Evolutionary conservation across 352 stramenopile species (phyloP).

Genomic region (Globisporangium barbulae): DNA sequence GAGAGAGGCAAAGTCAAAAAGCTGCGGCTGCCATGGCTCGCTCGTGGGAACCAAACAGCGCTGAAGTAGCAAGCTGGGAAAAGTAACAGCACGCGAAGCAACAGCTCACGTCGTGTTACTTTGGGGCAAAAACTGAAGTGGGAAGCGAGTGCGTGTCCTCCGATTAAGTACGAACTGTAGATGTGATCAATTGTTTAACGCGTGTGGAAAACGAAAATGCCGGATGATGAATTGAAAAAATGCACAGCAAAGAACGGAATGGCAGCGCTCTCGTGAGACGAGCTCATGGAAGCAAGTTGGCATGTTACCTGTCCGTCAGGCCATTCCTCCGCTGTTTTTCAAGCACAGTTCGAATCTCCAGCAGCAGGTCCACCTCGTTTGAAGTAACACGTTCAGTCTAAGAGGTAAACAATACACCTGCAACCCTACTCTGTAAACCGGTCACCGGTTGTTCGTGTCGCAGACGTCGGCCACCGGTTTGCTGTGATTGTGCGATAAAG

Average conservation of each 20-base stretch:
- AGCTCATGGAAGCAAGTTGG: too few relatives aligned
- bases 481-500: constrained; percentile 1
- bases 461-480: constrained; percentile 2
- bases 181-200: background rate
- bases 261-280: too few relatives aligned
- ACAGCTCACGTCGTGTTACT: background rate
- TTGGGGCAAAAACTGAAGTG: constrained; percentile 8
- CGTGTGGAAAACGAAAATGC: too few relatives aligned
- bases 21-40: constrained; percentile 17
- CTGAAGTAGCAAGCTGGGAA: constrained; percentile 7
- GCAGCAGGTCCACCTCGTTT: background rate
- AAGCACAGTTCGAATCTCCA: background rate
- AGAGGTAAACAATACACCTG: background rate
- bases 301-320: background rate
- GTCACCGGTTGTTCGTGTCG: background rate
- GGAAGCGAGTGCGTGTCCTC: background rate
- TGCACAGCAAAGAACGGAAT: too few relatives aligned
- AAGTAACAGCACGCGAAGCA: constrained; percentile 7
- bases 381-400: constrained; percentile 1
- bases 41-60: background rate
- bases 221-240: too few relatives aligned
- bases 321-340: background rate
- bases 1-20: constrained; percentile 9
- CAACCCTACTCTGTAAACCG: background rate
- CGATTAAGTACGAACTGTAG: constrained; percentile 1